These are phyloP conservation scores for Lyophyllum semitale DNA, from an alignment of 768 basidiomycete species.

Conservation along the genomic window DNA sequence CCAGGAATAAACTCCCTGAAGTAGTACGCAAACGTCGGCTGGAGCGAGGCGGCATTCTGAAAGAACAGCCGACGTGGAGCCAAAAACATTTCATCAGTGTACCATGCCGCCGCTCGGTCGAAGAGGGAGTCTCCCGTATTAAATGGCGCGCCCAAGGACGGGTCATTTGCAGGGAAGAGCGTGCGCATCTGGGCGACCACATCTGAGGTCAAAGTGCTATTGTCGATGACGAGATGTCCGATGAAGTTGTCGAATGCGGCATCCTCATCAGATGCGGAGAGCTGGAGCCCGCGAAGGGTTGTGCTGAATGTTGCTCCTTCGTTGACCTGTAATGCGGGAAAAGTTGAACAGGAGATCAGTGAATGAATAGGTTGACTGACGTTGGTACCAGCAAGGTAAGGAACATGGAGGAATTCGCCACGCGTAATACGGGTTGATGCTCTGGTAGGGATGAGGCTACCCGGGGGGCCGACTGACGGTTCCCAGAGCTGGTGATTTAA, in stretches of 20 bases:
- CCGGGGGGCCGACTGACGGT: conserved; percentile 51
- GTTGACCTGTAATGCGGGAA: conserved; percentile 39
- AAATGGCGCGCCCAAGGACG: conserved; percentile 49
- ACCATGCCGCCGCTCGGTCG: conserved; percentile 58
- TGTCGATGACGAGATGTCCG: conserved; percentile 50
- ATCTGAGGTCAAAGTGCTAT: conserved; percentile 44
- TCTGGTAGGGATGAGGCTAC: conserved; percentile 47
- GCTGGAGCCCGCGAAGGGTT: conserved; percentile 37
- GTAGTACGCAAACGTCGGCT: conserved; percentile 54
- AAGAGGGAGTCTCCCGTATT: conserved; percentile 62
- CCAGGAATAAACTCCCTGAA: conserved; percentile 63
- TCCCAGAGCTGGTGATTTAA: conserved; percentile 61
- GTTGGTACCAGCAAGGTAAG: conserved; percentile 58
- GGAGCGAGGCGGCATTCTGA: conserved; percentile 44
- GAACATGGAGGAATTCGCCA: conserved; percentile 54
- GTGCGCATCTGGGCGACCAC: conserved; percentile 39
- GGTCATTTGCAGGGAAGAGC: conserved; percentile 51
- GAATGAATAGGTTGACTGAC: conserved; percentile 29
- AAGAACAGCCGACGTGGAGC: conserved; percentile 52
- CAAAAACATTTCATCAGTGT: conserved; percentile 59
- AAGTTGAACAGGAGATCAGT: neutral
- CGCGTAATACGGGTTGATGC: conserved; percentile 46
- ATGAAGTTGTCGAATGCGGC: conserved; percentile 50
- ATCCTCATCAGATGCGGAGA: conserved; percentile 40
- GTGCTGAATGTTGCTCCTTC: conserved; percentile 51